These are phyloP conservation scores for Selaginella tamariscina DNA, from an alignment of 75 land plant genomes.

Conservation along the genomic window DNA sequence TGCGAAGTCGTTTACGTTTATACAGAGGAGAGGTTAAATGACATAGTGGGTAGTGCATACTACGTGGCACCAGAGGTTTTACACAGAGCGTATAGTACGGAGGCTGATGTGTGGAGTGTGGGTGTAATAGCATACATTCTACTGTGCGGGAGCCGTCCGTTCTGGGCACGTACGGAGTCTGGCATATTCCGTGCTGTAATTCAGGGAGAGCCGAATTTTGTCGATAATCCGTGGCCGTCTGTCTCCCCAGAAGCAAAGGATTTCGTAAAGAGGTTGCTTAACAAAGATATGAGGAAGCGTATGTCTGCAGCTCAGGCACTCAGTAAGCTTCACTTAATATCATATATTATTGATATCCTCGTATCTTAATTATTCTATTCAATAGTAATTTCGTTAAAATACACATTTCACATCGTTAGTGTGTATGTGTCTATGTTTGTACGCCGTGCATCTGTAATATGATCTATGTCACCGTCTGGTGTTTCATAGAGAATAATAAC, in stretches of 20 bases:
- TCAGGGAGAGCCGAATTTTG: constrained; percentile 66
- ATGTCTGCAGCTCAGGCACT: constrained; percentile 87
- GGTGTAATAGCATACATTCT: constrained; percentile 90
- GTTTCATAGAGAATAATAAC: too few species aligned
- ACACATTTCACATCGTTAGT: too few species aligned
- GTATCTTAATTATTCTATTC: too few species aligned
- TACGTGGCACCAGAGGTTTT: constrained; percentile 96
- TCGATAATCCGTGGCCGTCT: constrained; percentile 78
- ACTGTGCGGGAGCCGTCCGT: constrained; percentile 88
- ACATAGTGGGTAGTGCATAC: constrained; percentile 92
- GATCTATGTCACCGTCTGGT: too few species aligned
- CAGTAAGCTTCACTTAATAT: constrained; percentile 42
- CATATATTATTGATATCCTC: too few species aligned
- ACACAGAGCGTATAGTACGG: constrained; percentile 73
- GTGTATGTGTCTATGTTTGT: too few species aligned
- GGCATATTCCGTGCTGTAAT: constrained; percentile 75
- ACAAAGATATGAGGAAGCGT: constrained; percentile 57
- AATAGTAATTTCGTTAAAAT: constrained; percentile 2
- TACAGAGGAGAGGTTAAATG: constrained; percentile 88
- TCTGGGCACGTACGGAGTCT: constrained; percentile 95
- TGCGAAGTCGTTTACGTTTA: too few species aligned
- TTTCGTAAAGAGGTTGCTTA: constrained; percentile 70
- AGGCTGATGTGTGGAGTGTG: constrained; percentile 93
- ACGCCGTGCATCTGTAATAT: too few species aligned
- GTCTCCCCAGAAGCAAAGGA: constrained; percentile 68